Evolutionary conservation across 176 grass and related monocot species (phyloP).

Genomic region (Saccharum officinarum): DNA sequence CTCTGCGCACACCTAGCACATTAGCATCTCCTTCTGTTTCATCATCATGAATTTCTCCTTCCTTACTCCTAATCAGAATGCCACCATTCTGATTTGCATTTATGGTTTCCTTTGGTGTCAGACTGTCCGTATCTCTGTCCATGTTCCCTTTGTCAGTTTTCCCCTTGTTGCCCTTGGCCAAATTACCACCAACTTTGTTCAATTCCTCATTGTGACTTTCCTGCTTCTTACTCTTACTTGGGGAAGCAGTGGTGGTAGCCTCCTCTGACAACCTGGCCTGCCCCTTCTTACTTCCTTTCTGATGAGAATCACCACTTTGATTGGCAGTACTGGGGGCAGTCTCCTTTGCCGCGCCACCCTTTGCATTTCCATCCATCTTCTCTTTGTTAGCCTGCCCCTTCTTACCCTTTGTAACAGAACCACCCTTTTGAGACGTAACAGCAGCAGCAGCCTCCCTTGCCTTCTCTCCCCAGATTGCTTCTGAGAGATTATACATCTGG

Average conservation of each 20-base stretch:
- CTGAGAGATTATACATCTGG: constrained; percentile 29
- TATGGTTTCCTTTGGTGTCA: background rate
- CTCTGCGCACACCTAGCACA: background rate
- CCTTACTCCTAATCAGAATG: background rate
- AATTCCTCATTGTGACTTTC: constrained; percentile 9
- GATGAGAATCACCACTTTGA: background rate
- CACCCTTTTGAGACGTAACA: background rate
- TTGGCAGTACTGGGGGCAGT: background rate
- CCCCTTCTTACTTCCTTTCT: constrained; percentile 7
- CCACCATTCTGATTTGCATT: constrained; percentile 2
- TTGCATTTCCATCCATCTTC: constrained; percentile 16
- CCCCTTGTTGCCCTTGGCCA: background rate
- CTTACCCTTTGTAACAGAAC: constrained; percentile 27
- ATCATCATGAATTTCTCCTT: background rate
- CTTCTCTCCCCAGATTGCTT: constrained; percentile 37
- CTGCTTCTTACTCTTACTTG: constrained; percentile 13
- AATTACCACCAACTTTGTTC: background rate
- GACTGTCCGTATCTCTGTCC: background rate
- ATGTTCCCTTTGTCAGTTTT: constrained; percentile 23
- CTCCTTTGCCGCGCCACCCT: background rate
- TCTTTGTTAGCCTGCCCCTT: constrained; percentile 31
- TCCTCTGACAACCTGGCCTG: background rate
- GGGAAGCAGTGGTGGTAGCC: background rate
- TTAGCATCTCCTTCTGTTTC: constrained; percentile 24
- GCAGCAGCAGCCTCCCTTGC: constrained; percentile 5